phyloP scores from a whole-genome alignment of 164 flowering plant species.

The Magnolia officinalis region DNA sequence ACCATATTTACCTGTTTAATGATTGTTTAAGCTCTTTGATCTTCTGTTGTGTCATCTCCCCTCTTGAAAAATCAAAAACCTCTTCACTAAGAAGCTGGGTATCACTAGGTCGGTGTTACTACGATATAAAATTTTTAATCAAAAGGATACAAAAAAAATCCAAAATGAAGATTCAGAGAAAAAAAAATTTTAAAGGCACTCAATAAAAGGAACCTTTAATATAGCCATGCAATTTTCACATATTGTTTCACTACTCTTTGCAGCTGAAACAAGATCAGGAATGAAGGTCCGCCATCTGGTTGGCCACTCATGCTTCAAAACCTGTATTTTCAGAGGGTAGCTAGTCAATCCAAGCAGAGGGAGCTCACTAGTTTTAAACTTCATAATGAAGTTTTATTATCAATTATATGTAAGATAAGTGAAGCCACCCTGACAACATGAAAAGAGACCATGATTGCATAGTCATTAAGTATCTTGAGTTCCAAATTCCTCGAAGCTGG shows the following conservation, averaged over 20 bases:
- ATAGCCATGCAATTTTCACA: constrained; percentile 99
- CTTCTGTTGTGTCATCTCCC: constrained; percentile 98
- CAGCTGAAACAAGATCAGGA: constrained; percentile 96
- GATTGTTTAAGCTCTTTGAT: constrained; percentile 97
- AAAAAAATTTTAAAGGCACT: background rate
- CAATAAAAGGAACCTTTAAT: constrained; percentile 48
- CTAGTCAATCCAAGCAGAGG: background rate
- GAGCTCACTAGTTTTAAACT: background rate
- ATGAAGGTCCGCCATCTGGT: constrained; percentile 88
- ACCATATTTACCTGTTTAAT: constrained; percentile 62
- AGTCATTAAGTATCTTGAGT: background rate
- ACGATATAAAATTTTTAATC: background rate
- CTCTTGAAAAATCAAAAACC: constrained; percentile 98
- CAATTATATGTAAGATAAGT: too few relatives aligned
- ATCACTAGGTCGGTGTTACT: constrained; percentile 3
- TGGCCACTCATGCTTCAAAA: constrained; percentile 99
- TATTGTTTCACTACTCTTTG: constrained; percentile 95
- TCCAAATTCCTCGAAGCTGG: background rate
- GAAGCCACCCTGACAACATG: too few relatives aligned
- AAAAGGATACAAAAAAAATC: background rate
- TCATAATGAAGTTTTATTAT: too few relatives aligned
- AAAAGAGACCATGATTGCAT: background rate
- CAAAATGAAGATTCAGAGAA: background rate
- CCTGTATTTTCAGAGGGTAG: constrained; percentile 38
- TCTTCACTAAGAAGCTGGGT: constrained; percentile 94